Conservation (phyloP, 1,284 basidiomycete species). For the Trametes versicolor region DNA sequence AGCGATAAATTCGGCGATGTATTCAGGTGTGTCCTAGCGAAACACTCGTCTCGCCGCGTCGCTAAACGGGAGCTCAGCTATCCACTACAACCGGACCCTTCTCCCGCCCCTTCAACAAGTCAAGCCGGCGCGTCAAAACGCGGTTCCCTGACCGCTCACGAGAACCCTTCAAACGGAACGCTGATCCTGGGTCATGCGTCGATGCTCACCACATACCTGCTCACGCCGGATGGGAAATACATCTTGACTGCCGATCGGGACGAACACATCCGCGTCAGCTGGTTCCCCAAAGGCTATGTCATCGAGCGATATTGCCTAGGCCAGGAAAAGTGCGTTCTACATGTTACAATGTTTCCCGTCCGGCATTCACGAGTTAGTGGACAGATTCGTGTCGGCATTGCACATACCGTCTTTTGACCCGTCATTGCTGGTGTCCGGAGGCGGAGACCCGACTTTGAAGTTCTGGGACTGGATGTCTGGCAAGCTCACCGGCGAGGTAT, state of each 20-base stretch:
- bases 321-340: conserved; percentile 74
- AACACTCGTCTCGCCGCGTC: not conserved
- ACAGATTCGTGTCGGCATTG: conserved; percentile 85
- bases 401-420: conserved; percentile 69
- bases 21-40: conserved; percentile 62
- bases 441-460: conserved; percentile 84
- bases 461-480: conserved; percentile 86
- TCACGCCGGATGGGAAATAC: conserved; percentile 73
- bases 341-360: not conserved
- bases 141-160: conserved; percentile 65
- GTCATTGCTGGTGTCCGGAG: conserved; percentile 77
- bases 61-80: conserved; percentile 53
- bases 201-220: conserved; percentile 76
- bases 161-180: conserved; percentile 77
- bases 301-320: conserved; percentile 90
- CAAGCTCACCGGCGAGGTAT: conserved; percentile 58
- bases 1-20: conserved; percentile 92
- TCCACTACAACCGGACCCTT: conserved; percentile 45
- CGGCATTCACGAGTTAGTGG: not conserved
- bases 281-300: conserved; percentile 85
- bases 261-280: conserved; percentile 92
- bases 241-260: conserved; percentile 92
- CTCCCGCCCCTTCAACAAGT: conserved; percentile 10
- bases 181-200: conserved; percentile 90
- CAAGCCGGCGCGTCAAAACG: conserved; percentile 37